phyloP scores from a whole-genome alignment of 2,329 filamentous ascomycete species.

The Exophiala aquamarina region DNA sequence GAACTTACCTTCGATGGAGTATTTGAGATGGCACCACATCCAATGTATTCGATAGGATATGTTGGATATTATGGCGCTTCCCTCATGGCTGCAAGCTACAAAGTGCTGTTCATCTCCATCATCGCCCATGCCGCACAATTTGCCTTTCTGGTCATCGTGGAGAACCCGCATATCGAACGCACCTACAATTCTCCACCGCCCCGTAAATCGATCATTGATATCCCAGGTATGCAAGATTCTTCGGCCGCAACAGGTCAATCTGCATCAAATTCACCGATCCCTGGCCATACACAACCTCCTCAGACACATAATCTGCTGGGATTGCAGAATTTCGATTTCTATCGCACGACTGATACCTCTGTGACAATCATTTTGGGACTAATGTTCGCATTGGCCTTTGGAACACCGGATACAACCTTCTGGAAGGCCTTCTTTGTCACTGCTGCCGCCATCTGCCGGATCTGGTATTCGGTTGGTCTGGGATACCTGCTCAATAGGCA shows the following conservation, averaged over 20 bases:
- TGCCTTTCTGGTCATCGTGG: conserved; percentile 84
- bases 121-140: conserved; percentile 92
- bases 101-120: conserved; percentile 95
- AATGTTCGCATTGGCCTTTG: conserved; percentile 68
- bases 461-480: conserved; percentile 90
- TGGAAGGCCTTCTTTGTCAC: conserved; percentile 78
- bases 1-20: conserved; percentile 97
- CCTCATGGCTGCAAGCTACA: conserved; percentile 96
- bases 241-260: conserved; percentile 1
- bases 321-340: conserved; percentile 78
- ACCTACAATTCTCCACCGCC: conserved; percentile 90
- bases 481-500: conserved; percentile 82
- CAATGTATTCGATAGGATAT: conserved; percentile 98
- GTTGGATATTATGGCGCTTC: conserved; percentile 98
- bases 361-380: conserved; percentile 76
- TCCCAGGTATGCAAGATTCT: conserved; percentile 12
- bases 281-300: conserved; percentile 53
- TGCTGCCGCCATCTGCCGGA: conserved; percentile 77
- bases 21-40: conserved; percentile 97
- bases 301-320: conserved; percentile 83
- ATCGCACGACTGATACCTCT: conserved; percentile 81
- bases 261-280: conserved; percentile 16
- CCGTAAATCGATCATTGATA: conserved; percentile 36
- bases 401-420: conserved; percentile 73
- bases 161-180: conserved; percentile 97